Conservation (phyloP, 495 filamentous ascomycete genomes). For the Neurospora sp. region DNA sequence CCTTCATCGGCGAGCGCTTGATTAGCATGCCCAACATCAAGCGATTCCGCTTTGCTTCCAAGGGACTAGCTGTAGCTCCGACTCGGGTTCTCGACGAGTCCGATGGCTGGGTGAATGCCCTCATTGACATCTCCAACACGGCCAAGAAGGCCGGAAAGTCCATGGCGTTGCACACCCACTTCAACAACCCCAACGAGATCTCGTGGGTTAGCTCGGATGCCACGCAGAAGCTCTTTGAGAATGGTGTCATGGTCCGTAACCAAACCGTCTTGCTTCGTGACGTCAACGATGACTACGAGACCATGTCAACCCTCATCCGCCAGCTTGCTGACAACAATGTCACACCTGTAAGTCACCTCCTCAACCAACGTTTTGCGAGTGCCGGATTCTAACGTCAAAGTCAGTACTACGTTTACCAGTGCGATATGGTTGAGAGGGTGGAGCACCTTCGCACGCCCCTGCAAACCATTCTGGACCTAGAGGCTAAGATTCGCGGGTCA, state of each 20-base stretch:
- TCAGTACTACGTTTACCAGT: constrained; percentile 51
- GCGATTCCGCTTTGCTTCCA: constrained; percentile 47
- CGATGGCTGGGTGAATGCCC: constrained; percentile 42
- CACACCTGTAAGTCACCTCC: constrained; percentile 33
- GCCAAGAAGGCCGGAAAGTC: constrained; percentile 42
- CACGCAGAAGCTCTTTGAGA: constrained; percentile 35
- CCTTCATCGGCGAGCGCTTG: constrained; percentile 29
- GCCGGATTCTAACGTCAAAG: constrained; percentile 1
- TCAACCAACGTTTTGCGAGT: not conserved
- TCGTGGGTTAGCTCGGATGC: constrained; percentile 48
- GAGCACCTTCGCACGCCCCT: constrained; percentile 55
- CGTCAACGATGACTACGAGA: constrained; percentile 44
- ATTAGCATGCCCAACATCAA: constrained; percentile 32
- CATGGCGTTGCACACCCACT: constrained; percentile 52
- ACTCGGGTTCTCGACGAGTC: constrained; percentile 36
- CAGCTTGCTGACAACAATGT: constrained; percentile 45
- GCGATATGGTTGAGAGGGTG: constrained; percentile 45
- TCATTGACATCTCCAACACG: constrained; percentile 38
- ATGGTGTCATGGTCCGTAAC: constrained; percentile 42
- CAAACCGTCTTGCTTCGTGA: constrained; percentile 45
- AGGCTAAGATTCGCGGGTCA: constrained; percentile 42
- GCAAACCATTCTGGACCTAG: constrained; percentile 44
- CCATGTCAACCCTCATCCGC: constrained; percentile 41
- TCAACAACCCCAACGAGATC: constrained; percentile 51
- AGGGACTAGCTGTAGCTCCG: constrained; percentile 46